Conservation (phyloP, 768 basidiomycete species). For the Xerocomus brunneocitrinus region DNA sequence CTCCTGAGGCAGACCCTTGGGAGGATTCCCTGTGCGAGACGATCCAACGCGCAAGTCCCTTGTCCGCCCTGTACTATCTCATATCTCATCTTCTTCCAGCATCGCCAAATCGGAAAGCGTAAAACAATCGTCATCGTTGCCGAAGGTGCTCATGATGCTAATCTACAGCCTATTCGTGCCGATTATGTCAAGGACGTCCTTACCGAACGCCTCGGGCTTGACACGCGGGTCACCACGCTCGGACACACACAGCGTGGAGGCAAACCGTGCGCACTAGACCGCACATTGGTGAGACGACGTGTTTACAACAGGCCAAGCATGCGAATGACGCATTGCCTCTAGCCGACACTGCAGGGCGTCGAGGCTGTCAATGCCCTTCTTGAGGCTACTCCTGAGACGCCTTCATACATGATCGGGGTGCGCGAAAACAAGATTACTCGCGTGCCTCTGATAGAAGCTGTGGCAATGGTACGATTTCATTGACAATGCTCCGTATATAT, state of each 20-base stretch:
- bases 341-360: slow-evolving; percentile 96
- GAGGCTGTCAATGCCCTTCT: slow-evolving; percentile 89
- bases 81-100: slow-evolving; percentile 43
- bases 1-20: slow-evolving; percentile 77
- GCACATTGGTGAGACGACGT: slow-evolving; percentile 67
- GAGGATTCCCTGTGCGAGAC: slow-evolving; percentile 87
- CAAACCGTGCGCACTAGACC: slow-evolving; percentile 86
- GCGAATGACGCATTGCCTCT: slow-evolving; percentile 2
- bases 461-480: slow-evolving; percentile 58
- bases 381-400: slow-evolving; percentile 80
- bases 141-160: slow-evolving; percentile 87
- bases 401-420: slow-evolving; percentile 97
- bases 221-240: slow-evolving; percentile 93
- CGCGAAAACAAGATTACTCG: slow-evolving; percentile 93
- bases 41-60: slow-evolving; percentile 62
- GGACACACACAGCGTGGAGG: slow-evolving; percentile 98
- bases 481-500: background rate
- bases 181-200: slow-evolving; percentile 90
- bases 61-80: background rate
- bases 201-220: slow-evolving; percentile 79
- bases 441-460: slow-evolving; percentile 90
- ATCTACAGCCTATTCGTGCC: slow-evolving; percentile 88
- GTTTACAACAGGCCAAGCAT: background rate
- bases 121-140: slow-evolving; percentile 99
- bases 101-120: slow-evolving; percentile 87